Conservation (phyloP, 306 rosid genomes). For the Pueraria montana region DNA sequence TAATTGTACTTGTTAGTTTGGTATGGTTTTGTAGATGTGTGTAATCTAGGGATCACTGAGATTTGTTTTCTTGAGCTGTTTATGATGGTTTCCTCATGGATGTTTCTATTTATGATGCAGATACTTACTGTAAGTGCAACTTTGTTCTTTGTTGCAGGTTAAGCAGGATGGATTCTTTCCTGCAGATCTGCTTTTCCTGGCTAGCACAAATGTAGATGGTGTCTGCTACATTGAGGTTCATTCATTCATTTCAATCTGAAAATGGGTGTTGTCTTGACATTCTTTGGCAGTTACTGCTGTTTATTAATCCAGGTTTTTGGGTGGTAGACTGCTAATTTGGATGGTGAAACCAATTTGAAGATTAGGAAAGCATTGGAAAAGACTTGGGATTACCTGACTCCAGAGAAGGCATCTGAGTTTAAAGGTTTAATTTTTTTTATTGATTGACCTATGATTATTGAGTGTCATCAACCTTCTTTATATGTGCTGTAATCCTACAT, state of each 20-base stretch:
- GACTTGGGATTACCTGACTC: constrained; percentile 90
- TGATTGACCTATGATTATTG: constrained; percentile 34
- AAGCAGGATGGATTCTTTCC: constrained; percentile 89
- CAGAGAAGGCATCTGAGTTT: constrained; percentile 86
- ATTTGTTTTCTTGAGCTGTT: constrained; percentile 30
- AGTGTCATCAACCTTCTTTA: constrained; percentile 2
- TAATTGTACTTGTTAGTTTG: constrained; percentile 23
- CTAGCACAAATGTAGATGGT: constrained; percentile 90
- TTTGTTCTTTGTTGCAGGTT: constrained; percentile 63
- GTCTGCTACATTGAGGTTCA: constrained; percentile 93
- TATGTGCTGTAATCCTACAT: background rate
- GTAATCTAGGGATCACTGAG: constrained; percentile 20
- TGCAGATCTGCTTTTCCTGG: constrained; percentile 91
- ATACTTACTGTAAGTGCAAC: constrained; percentile 20
- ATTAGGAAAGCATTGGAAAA: constrained; percentile 88
- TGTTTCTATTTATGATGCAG: constrained; percentile 30
- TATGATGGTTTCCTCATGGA: constrained; percentile 22
- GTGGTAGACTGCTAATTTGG: constrained; percentile 92
- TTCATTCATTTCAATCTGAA: constrained; percentile 38
- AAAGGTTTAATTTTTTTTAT: constrained; percentile 66
- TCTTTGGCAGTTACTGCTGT: constrained; percentile 14
- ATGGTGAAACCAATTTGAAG: constrained; percentile 97
- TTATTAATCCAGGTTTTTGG: constrained; percentile 39
- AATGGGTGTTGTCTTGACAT: constrained; percentile 28
- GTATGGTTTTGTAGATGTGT: constrained; percentile 13